Conservation (phyloP, 225 moss, liverwort and hornwort genomes). For the Climacium dendroides region DNA sequence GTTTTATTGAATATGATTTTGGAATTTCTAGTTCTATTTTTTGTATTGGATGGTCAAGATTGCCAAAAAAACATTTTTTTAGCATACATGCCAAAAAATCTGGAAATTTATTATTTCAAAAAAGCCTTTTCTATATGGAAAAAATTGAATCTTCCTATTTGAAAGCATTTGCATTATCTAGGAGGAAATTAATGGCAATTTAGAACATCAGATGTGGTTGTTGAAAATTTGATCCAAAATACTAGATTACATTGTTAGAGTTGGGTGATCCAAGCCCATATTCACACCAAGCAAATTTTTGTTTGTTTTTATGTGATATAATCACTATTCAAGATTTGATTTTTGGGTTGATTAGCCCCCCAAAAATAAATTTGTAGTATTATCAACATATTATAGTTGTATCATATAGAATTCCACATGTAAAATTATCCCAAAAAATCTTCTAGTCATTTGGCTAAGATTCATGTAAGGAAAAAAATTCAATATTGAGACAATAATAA, state of each 20-base stretch:
- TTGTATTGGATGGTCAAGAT: fast-evolving
- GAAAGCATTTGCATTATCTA: neutral
- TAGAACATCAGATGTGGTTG: fast-evolving
- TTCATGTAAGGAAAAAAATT: neutral
- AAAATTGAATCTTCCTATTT: neutral
- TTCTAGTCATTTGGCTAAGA: neutral
- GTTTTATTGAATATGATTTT: neutral
- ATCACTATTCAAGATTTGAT: too few relatives aligned
- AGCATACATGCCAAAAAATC: too few relatives aligned
- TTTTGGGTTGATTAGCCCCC: too few relatives aligned
- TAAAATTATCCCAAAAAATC: neutral
- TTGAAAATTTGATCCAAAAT: neutral
- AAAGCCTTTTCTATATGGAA: neutral
- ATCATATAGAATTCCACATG: neutral
- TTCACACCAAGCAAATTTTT: too few relatives aligned
- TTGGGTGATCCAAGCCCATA: neutral
- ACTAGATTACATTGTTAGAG: neutral
- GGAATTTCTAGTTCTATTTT: neutral
- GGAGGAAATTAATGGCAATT: neutral
- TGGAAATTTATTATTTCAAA: neutral
- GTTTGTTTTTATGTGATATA: too few relatives aligned
- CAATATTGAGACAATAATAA: neutral
- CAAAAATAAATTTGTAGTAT: too few relatives aligned
- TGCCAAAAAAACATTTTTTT: fast-evolving
- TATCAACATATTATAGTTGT: fast-evolving